Conservation (phyloP, 352 stramenopile genomes). For the Phytophthora cajani region DNA sequence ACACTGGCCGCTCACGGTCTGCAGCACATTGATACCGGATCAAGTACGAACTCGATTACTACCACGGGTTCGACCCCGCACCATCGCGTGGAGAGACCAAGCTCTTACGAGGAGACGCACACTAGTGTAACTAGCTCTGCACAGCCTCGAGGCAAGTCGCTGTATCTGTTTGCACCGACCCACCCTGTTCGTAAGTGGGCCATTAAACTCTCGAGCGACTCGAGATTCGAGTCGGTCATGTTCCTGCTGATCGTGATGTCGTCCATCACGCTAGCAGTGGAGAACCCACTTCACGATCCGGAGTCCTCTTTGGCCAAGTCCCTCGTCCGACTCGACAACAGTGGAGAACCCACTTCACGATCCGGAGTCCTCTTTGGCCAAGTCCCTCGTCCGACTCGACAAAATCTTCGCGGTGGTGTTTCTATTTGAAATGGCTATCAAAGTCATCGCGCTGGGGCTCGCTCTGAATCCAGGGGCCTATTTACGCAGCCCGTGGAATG, state of each 20-base stretch:
- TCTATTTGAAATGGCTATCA: slow-evolving; percentile 82
- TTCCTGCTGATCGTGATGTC: slow-evolving; percentile 75
- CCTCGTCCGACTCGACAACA: background rate
- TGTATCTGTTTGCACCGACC: background rate
- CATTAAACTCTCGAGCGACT: slow-evolving; percentile 37
- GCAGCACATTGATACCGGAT: background rate
- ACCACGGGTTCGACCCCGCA: background rate
- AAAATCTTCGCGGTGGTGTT: slow-evolving; percentile 75
- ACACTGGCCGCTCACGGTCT: background rate
- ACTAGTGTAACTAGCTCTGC: background rate
- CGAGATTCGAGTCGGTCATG: slow-evolving; percentile 75
- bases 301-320: slow-evolving; percentile 29
- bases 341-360: slow-evolving; percentile 84
- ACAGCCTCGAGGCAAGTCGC: background rate
- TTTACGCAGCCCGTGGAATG: slow-evolving; percentile 85
- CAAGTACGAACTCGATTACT: background rate
- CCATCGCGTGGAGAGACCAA: background rate
- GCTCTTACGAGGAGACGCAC: background rate
- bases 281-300: slow-evolving; percentile 79
- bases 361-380: slow-evolving; percentile 40
- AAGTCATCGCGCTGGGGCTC: slow-evolving; percentile 83
- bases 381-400: background rate
- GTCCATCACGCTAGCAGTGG: slow-evolving; percentile 80
- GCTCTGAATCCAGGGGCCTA: slow-evolving; percentile 72
- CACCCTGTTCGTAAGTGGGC: background rate